These are phyloP conservation scores for Fusarium gaditjirri DNA, from an alignment of 2,329 filamentous ascomycete genomes.

Conservation along the genomic window DNA sequence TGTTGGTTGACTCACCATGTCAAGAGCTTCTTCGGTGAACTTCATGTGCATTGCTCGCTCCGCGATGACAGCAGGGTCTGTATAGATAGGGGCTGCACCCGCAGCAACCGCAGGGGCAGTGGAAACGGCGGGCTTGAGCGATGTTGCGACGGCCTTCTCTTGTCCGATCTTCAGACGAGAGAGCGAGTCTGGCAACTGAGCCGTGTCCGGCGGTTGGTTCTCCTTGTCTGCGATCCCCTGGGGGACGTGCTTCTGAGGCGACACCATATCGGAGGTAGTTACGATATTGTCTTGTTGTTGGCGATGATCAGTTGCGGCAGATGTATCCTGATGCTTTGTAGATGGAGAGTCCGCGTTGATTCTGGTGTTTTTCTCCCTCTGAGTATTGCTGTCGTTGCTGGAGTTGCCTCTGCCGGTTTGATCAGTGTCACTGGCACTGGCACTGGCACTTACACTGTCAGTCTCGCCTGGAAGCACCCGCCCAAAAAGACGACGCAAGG, in stretches of 20 bases:
- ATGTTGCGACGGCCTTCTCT: background rate
- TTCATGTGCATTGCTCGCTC: slow-evolving; percentile 51
- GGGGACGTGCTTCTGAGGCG: background rate
- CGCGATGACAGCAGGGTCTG: slow-evolving; percentile 46
- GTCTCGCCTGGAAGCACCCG: slow-evolving; percentile 41
- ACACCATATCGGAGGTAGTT: slow-evolving; percentile 35
- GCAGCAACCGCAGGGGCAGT: background rate
- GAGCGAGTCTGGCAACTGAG: slow-evolving; percentile 22
- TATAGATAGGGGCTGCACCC: slow-evolving; percentile 14
- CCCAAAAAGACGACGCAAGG: slow-evolving; percentile 48
- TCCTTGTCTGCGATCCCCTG: slow-evolving; percentile 43
- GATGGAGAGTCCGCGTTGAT: background rate
- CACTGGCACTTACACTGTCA: slow-evolving; percentile 8
- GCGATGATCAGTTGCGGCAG: background rate
- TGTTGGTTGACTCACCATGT: slow-evolving; percentile 73
- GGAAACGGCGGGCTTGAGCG: background rate
- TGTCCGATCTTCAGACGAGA: slow-evolving; percentile 34
- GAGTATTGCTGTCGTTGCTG: slow-evolving; percentile 11
- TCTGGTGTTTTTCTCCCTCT: slow-evolving; percentile 8
- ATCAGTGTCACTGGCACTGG: slow-evolving; percentile 23
- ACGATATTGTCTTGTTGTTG: background rate
- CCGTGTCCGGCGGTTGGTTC: slow-evolving; percentile 40
- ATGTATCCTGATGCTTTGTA: background rate
- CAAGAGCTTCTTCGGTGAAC: slow-evolving; percentile 87
- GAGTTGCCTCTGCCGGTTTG: slow-evolving; percentile 27